A percentile compares a stretch with the other conserved stretches of the same genome.
These are phyloP conservation scores for Apiospora malaysiana DNA, from an alignment of 2,329 filamentous ascomycete species.

Conservation along the genomic window DNA sequence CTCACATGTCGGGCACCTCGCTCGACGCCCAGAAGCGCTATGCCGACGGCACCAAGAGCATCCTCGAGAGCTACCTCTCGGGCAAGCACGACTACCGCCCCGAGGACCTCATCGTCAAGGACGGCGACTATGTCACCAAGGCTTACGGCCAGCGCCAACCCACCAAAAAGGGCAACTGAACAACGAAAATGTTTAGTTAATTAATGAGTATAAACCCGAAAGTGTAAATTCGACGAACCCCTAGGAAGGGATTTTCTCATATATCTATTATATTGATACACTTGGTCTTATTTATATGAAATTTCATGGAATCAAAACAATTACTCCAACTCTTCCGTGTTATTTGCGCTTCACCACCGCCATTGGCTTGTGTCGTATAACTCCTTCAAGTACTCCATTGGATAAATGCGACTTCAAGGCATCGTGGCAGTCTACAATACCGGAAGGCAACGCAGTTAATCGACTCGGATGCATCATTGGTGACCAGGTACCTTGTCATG, in stretches of 20 bases:
- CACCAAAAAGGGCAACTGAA: slow-evolving; percentile 47
- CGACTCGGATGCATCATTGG: not conserved
- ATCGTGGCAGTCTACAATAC: not conserved
- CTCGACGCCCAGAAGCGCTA: slow-evolving; percentile 96
- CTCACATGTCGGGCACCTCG: slow-evolving; percentile 99
- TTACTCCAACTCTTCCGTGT: not conserved
- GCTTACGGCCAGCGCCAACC: slow-evolving; percentile 86
- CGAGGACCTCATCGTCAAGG: slow-evolving; percentile 88
- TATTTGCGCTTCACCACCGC: not conserved
- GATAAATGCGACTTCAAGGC: not conserved
- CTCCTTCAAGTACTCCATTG: not conserved
- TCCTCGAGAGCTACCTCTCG: slow-evolving; percentile 88
- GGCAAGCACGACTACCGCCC: slow-evolving; percentile 87
- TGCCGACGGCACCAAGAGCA: slow-evolving; percentile 84
- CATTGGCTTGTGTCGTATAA: no score
- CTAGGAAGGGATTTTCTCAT: not conserved
- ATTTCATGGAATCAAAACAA: not conserved
- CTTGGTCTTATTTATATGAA: not conserved
- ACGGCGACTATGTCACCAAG: slow-evolving; percentile 94
- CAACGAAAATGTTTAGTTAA: not conserved
- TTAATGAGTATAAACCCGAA: not conserved
- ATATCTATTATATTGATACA: not conserved
- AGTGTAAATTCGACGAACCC: not conserved
- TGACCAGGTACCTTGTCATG: not conserved
- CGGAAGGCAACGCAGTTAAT: no score